Evolutionary conservation across 2,329 filamentous ascomycete genomes (phyloP), one percentile per base, ranked within the genome.

Genomic region (Cladophialophora bantiana): DNA sequence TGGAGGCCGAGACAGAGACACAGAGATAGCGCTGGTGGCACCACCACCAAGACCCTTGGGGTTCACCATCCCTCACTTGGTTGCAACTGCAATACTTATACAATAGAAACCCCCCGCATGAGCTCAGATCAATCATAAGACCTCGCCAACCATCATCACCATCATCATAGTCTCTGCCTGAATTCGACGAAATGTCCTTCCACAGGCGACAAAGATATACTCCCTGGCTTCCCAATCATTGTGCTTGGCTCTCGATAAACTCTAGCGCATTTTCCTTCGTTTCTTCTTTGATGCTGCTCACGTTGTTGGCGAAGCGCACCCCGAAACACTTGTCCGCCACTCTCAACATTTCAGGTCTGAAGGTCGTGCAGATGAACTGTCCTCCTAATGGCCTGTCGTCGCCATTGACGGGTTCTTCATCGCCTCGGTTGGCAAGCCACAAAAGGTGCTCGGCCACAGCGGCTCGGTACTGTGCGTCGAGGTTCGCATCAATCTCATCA

Each of bases 241-340:
- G 71, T 18, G 71, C 84, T 79, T 96, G 93, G 20, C 93, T 94
- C 77, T 98, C 94, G 12, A 99, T 94, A 77, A 99, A 99, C 75
- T 92, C 90, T 73, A 99, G 83, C 34, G 95, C 95, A 74, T 95
- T 92, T 71, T 97, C 92, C 63, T 89, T 88, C 69, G 88, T 89
- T 58, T 97, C 94, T 60, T 94, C 94, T 80, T 95, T 92, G 75
- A 99, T 96, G 45, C 89, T 92, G 81, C 92, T 96, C 71, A 94
- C 96, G 85, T 98, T 98, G 79, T 94, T 94, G 71, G 88, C 87
- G 75, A 84, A 98, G 59, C 92, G 93, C 59, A 99, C 95, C 68
- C 95, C 95, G 78, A 99, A 99, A 80, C 94, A 97, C 82, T 97
- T 96, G 82, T 98, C 94, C 2, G 95, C 95, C 20, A 98, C 93